phyloP scores from a whole-genome alignment of 345 rosid species.

The Eutrema heterophyllum region DNA sequence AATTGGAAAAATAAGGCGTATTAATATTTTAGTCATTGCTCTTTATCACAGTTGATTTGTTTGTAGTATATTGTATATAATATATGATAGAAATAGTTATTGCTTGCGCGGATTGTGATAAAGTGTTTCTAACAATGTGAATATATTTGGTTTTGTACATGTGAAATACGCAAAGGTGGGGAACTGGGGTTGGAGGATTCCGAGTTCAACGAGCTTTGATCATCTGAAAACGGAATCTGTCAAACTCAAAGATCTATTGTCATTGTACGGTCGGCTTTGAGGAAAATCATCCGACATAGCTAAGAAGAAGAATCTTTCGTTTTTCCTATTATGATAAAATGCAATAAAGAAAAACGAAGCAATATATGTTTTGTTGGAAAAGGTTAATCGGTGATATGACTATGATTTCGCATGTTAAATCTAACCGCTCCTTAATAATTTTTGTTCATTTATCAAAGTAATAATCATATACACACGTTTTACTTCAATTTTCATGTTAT shows the following conservation, averaged over 20 bases:
- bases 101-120: neutral
- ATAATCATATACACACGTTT: neutral
- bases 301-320: neutral
- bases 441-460: neutral
- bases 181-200: slow-evolving; percentile 94
- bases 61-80: too few relatives aligned
- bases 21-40: neutral
- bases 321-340: neutral
- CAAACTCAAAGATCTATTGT: slow-evolving; percentile 48
- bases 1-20: too few relatives aligned
- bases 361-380: neutral
- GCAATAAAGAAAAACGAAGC: neutral
- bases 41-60: too few relatives aligned
- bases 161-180: slow-evolving; percentile 43
- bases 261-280: slow-evolving; percentile 60
- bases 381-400: neutral
- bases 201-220: slow-evolving; percentile 57
- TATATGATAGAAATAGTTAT: too few relatives aligned
- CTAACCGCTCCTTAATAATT: neutral
- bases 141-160: neutral
- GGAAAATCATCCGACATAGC: neutral
- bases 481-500: neutral
- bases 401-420: neutral
- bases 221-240: slow-evolving; percentile 49
- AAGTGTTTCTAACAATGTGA: neutral